Conservation (phyloP, 2,329 filamentous ascomycete species). For the Cladosporium sp. region DNA sequence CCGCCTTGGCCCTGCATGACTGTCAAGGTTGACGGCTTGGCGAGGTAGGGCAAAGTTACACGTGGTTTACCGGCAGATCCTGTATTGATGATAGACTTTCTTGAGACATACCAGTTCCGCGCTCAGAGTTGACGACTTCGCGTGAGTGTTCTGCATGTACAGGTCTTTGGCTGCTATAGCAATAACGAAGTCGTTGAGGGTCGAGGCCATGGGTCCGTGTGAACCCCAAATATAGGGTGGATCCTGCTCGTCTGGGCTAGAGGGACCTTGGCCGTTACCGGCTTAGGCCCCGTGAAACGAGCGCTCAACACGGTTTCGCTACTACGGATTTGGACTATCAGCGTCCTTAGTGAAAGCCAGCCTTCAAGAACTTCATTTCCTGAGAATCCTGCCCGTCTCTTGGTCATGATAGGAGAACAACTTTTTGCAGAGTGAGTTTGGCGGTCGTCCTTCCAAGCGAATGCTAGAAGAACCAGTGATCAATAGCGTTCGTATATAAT, state of each 20-base stretch:
- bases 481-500: too few relatives aligned
- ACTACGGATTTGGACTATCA: too few relatives aligned
- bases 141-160: not conserved
- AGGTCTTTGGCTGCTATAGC: not conserved
- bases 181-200: too few relatives aligned
- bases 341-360: not conserved
- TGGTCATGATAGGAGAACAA: not conserved
- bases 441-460: not conserved
- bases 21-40: not conserved
- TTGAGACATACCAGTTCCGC: too few relatives aligned
- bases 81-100: too few relatives aligned
- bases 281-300: too few relatives aligned
- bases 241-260: too few relatives aligned
- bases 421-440: not conserved
- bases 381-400: not conserved
- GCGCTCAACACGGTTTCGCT: too few relatives aligned
- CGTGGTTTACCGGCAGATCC: not conserved
- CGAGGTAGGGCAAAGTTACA: not conserved
- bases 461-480: too few relatives aligned
- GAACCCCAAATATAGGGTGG: too few relatives aligned
- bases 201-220: too few relatives aligned
- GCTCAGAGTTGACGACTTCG: not conserved
- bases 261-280: too few relatives aligned
- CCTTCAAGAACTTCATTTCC: not conserved
- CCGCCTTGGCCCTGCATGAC: slow-evolving; percentile 2